Base-by-base conservation (phyloP, 345 rosid species). In the Lumnitzera littorea region DNA sequence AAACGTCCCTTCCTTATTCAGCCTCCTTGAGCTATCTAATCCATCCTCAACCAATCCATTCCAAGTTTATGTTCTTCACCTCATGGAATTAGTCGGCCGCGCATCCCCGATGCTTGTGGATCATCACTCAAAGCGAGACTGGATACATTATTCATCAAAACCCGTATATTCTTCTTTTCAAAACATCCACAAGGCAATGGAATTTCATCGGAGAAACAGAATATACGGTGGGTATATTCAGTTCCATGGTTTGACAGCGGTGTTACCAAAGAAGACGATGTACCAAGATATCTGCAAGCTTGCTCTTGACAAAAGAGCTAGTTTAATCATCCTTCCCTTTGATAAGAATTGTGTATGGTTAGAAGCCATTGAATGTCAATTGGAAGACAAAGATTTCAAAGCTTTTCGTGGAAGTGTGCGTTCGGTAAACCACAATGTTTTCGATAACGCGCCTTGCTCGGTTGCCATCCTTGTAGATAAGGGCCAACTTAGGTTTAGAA, bases 361-460 rank as follows among this genome's bases (percentile, higher is more conserved):
- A 9, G 1, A 36, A 36, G 43, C 9, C 5, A 36, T 9, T 4
- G 43, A 36, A 36, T 6, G 20, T 68, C 57, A 43, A 36, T 36
- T 36, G 9, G 36, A 25, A 25, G 57, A 36, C 7, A 36, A 36
- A 7, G 43, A 27, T 2, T 67, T 76, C 2, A 78, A 79, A 58
- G 20, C 73, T 13, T 62, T 69, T 12, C 72, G 58, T 24, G 61
- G 57, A 0, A 74, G 83, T 2, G 48, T 70, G 47, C 61, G 70
- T 9, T 54, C 80, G 0, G 65, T 88, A 13, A 73, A 70, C 63
- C 20, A 62, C 2, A 60, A 78, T 11, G 89, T 92, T 15, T 48
- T 89, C 36, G 67, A 56, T 9, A 74, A 85, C 53, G 83, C 96
- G 0, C 96, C 96, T 0, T 92, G 98, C 74, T 85, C 96, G 2